These are phyloP conservation scores for Colletotrichum lupini DNA, from an alignment of 2,329 filamentous ascomycete genomes.

Conservation along the genomic window DNA sequence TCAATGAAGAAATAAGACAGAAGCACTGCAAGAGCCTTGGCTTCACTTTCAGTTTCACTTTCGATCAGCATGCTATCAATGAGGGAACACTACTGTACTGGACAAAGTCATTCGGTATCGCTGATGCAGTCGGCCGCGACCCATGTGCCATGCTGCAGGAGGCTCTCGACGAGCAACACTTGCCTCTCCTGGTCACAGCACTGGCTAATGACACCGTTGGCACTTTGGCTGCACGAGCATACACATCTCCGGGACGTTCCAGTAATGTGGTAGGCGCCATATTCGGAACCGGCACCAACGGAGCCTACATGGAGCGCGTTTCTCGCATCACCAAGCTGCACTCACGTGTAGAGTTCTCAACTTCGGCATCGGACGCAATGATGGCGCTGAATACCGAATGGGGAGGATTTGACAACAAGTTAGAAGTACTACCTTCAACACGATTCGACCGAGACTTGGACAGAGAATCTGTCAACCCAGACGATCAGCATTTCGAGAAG, in stretches of 20 bases:
- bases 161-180: constrained; percentile 74
- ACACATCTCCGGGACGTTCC: constrained; percentile 77
- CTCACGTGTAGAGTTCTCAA: neutral
- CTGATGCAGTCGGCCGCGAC: constrained; percentile 80
- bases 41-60: constrained; percentile 74
- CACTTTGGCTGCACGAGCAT: constrained; percentile 82
- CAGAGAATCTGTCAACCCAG: constrained; percentile 75
- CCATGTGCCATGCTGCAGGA: constrained; percentile 78
- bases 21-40: constrained; percentile 38
- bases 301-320: constrained; percentile 81
- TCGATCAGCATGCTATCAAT: constrained; percentile 75
- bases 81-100: constrained; percentile 78
- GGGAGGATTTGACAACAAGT: constrained; percentile 81
- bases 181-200: constrained; percentile 79
- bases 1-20: constrained; percentile 6
- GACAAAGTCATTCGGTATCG: constrained; percentile 85
- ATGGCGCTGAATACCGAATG: constrained; percentile 88
- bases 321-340: constrained; percentile 70
- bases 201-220: constrained; percentile 85
- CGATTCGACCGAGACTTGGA: constrained; percentile 76
- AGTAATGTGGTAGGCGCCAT: constrained; percentile 80
- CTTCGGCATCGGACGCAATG: constrained; percentile 48
- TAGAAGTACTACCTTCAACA: constrained; percentile 77
- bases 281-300: constrained; percentile 81
- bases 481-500: constrained; percentile 86